Evolutionary conservation across 1,139 yeast species (phyloP).

Genomic region (Nakaseomyces nivariensis): DNA sequence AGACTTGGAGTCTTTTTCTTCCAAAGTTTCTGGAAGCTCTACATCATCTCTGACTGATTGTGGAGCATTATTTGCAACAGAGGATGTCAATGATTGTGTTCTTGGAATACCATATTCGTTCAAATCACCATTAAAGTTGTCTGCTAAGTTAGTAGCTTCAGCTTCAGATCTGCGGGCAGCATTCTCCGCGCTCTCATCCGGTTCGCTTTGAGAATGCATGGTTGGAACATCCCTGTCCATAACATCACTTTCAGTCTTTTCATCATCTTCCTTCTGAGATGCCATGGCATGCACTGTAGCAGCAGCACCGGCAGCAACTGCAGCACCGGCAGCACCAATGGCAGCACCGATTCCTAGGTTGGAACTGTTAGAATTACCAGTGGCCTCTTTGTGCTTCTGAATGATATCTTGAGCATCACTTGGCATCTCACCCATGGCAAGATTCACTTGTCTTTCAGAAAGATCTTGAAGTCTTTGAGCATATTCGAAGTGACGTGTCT

Average conservation of each 20-base stretch:
- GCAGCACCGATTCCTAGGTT: constrained; percentile 17
- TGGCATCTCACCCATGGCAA: constrained; percentile 27
- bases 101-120: constrained; percentile 34
- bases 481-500: constrained; percentile 32
- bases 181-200: constrained; percentile 26
- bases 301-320: constrained; percentile 19
- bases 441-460: constrained; percentile 30
- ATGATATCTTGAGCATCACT: constrained; percentile 30
- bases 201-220: constrained; percentile 29
- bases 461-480: constrained; percentile 32
- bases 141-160: constrained; percentile 20
- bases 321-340: constrained; percentile 14
- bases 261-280: constrained; percentile 18
- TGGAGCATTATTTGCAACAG: constrained; percentile 88
- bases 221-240: constrained; percentile 30
- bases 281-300: constrained; percentile 19
- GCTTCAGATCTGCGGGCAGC: constrained; percentile 20
- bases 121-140: constrained; percentile 27
- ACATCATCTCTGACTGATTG: constrained; percentile 47
- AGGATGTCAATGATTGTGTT: constrained; percentile 78
- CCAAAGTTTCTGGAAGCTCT: constrained; percentile 18
- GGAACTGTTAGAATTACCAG: background rate
- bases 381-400: constrained; percentile 14
- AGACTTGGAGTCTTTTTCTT: constrained; percentile 7
- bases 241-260: constrained; percentile 24